Conservation (phyloP, 2,329 filamentous ascomycete species). For the Fusarium albidum region DNA sequence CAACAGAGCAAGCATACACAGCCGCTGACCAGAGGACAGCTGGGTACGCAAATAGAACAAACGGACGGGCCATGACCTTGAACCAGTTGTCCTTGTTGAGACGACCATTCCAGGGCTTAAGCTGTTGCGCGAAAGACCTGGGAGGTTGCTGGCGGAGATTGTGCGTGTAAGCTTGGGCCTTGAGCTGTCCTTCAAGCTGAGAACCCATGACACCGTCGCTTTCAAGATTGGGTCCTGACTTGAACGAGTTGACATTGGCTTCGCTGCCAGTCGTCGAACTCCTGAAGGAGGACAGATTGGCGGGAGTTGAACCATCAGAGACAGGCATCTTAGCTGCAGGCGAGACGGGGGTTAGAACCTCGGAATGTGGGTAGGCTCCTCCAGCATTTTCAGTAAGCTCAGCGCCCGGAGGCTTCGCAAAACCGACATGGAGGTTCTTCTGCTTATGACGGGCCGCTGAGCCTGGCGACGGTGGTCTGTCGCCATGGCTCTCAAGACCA, state of each 20-base stretch:
- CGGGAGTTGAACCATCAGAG: background rate
- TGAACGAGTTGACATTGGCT: constrained; percentile 37
- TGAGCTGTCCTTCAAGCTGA: constrained; percentile 45
- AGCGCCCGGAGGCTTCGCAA: constrained; percentile 48
- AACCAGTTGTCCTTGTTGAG: constrained; percentile 82
- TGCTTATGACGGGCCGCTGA: constrained; percentile 22
- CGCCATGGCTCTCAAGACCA: constrained; percentile 37
- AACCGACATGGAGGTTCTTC: constrained; percentile 63
- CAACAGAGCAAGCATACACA: constrained; percentile 87
- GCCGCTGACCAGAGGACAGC: constrained; percentile 87
- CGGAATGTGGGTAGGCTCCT: background rate
- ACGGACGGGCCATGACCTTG: constrained; percentile 79
- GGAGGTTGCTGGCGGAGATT: constrained; percentile 71
- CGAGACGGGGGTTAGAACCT: background rate
- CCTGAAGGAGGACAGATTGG: constrained; percentile 2
- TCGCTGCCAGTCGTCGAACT: constrained; percentile 31
- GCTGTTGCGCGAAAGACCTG: constrained; percentile 76
- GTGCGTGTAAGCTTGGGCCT: constrained; percentile 70
- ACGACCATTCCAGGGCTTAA: constrained; percentile 80
- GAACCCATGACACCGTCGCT: constrained; percentile 53
- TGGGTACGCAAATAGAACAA: constrained; percentile 88
- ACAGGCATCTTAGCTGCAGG: constrained; percentile 6
- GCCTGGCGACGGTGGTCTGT: constrained; percentile 10
- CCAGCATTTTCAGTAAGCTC: constrained; percentile 8
- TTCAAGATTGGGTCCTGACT: constrained; percentile 46